Evolutionary conservation across 2,329 filamentous ascomycete species (phyloP).

Genomic region (Exophiala xenobiotica): DNA sequence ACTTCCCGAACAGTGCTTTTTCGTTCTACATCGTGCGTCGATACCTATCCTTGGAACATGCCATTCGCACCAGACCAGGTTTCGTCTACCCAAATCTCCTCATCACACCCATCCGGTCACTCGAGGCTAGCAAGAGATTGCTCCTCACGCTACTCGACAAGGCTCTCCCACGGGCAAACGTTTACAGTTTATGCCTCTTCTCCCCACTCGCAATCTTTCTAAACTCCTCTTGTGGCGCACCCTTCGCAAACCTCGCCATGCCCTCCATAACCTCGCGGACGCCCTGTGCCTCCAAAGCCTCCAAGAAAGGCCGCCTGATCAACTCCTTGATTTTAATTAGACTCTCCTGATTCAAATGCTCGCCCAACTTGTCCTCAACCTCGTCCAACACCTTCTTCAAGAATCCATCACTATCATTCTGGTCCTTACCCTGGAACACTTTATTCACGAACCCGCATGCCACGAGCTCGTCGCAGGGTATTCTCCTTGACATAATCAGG

Average conservation of each 20-base stretch:
- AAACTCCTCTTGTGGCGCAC: slow-evolving; percentile 87
- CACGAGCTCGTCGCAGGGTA: slow-evolving; percentile 71
- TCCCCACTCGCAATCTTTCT: slow-evolving; percentile 77
- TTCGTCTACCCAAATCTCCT: too few relatives aligned
- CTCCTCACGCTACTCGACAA: too few relatives aligned
- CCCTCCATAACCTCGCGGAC: slow-evolving; percentile 83
- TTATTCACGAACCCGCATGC: slow-evolving; percentile 81
- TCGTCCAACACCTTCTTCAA: slow-evolving; percentile 69
- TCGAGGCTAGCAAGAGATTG: too few relatives aligned
- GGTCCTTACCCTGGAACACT: slow-evolving; percentile 62
- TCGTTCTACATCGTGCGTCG: too few relatives aligned
- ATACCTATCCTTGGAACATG: too few relatives aligned
- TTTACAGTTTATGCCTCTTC: slow-evolving; percentile 89
- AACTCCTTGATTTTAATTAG: slow-evolving; percentile 81
- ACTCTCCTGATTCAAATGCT: slow-evolving; percentile 76
- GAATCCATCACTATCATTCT: slow-evolving; percentile 68
- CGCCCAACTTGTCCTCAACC: slow-evolving; percentile 76
- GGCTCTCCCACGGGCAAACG: too few relatives aligned
- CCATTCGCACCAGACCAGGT: too few relatives aligned
- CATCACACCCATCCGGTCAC: too few relatives aligned
- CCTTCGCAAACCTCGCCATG: slow-evolving; percentile 73
- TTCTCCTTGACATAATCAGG: slow-evolving; percentile 81
- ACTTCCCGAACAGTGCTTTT: too few relatives aligned
- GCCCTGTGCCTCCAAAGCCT: slow-evolving; percentile 72
- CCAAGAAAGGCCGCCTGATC: slow-evolving; percentile 70